Base-by-base conservation (phyloP, 1,284 basidiomycete genomes). In the Cryptococcus sp. region DNA sequence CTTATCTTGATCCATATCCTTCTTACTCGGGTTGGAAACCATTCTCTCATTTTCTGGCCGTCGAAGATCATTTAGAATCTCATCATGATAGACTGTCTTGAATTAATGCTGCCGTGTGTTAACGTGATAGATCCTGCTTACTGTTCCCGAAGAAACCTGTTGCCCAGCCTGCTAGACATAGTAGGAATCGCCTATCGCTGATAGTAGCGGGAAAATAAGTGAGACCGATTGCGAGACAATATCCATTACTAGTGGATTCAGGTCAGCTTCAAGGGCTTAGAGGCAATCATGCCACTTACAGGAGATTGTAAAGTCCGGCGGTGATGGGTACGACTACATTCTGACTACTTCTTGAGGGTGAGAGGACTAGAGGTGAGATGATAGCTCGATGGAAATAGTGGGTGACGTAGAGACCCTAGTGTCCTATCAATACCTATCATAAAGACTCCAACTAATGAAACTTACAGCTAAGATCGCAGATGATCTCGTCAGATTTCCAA, bases 331-430 rank as follows among this genome's bases (percentile, higher is more conserved):
- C 85, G 46, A 78, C 71, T 54, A 90, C 69, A 74, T 94, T 89
- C 13, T 87, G 79, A 58, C 85, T 86, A 1, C 88, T 88, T 37
- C 92, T 84, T 30, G 84, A 85, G 0, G 92, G 89, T 0, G 89
- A 87, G 52, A 88, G 84, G 8, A 94, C 13, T 13, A 77, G 79
- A 5, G 93, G 93, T 0, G 86, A 88, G 35, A 95, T 70, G 56
- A 96, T 57, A 4, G 90, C 86, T 42, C 93, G 86, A 74, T 95
- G 91, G 50, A 82, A 62, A 74, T 96, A 96, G 79, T 97, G 92
- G 1, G 82, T 62, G 46, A 91, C 70, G 73, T 83, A 95, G 51
- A 87, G 79, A 0, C 73, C 61, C 14, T 74, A 43, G 30, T 34
- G 10, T n/a, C 31, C 11, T 32, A 35, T 14, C 35, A 35, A 10